phyloP scores from a whole-genome alignment of 176 grass and related monocot species.

The Zoysia pacifica region DNA sequence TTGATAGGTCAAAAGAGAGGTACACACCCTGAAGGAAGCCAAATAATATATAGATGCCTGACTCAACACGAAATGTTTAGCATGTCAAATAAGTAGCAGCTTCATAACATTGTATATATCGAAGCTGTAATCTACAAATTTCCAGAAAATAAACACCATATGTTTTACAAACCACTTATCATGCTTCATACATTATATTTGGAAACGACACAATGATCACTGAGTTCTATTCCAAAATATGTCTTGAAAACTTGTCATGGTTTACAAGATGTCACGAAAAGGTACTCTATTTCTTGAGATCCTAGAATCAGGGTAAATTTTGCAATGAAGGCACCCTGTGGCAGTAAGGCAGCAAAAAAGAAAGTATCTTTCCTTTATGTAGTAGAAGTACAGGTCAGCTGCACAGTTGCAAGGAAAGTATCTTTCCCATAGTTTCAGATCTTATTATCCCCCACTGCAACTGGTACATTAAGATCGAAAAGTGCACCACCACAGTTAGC shows the following conservation, averaged over 20 bases:
- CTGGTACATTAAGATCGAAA: conserved; percentile 93
- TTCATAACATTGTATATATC: neutral
- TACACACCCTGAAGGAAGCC: too few relatives aligned
- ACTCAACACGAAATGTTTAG: neutral
- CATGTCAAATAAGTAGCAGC: neutral
- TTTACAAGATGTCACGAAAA: conserved; percentile 47
- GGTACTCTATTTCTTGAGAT: conserved; percentile 52
- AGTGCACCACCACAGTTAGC: conserved; percentile 41
- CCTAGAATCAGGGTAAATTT: conserved; percentile 28
- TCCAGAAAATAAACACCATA: neutral
- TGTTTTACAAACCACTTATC: neutral
- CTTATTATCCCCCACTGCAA: conserved; percentile 54
- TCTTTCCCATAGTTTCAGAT: conserved; percentile 36
- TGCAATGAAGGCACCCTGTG: conserved; percentile 16
- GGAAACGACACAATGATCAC: neutral
- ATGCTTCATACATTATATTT: conserved; percentile 26
- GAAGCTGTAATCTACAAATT: neutral
- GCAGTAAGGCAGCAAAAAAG: conserved; percentile 43
- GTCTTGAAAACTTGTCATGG: conserved; percentile 27
- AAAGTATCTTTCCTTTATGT: conserved; percentile 51
- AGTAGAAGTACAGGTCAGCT: conserved; percentile 60
- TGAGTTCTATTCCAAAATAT: conserved; percentile 40
- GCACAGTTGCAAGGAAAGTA: conserved; percentile 50
- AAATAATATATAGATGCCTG: too few relatives aligned
- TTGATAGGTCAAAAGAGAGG: too few relatives aligned